phyloP scores from a whole-genome alignment of 805 yeast genomes.

The Isabelozyma rhagii region DNA sequence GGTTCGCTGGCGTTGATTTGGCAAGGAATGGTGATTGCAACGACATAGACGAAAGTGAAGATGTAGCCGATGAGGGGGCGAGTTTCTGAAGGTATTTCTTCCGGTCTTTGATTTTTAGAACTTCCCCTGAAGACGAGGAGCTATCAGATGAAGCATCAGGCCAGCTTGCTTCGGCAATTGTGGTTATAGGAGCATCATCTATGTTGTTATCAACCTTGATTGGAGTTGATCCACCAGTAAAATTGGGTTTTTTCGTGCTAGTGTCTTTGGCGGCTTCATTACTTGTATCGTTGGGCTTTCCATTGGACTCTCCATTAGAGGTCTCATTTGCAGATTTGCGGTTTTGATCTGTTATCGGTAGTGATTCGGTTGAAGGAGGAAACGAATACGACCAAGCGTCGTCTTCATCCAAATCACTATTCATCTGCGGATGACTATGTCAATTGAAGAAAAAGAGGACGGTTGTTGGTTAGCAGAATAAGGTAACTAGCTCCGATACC shows the following conservation, averaged over 20 bases:
- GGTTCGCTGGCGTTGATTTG: slow-evolving; percentile 49
- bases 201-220: background rate
- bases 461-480: background rate
- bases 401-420: slow-evolving; percentile 23
- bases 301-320: background rate
- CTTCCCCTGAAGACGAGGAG: background rate
- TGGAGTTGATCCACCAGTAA: background rate
- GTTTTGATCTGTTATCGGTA: slow-evolving; percentile 11
- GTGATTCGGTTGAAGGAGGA: slow-evolving; percentile 32
- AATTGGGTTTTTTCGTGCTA: background rate
- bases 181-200: background rate
- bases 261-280: background rate
- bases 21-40: slow-evolving; percentile 33
- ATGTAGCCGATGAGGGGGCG: background rate
- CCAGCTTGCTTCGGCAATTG: background rate
- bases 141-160: background rate
- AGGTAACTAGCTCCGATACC: background rate
- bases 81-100: background rate
- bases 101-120: background rate
- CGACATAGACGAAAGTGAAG: slow-evolving; percentile 17
- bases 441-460: background rate
- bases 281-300: background rate
- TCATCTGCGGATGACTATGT: background rate
- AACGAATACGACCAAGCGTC: slow-evolving; percentile 42
- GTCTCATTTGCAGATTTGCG: background rate